phyloP scores from a whole-genome alignment of 306 rosid species.

The Acmispon strigosus region DNA sequence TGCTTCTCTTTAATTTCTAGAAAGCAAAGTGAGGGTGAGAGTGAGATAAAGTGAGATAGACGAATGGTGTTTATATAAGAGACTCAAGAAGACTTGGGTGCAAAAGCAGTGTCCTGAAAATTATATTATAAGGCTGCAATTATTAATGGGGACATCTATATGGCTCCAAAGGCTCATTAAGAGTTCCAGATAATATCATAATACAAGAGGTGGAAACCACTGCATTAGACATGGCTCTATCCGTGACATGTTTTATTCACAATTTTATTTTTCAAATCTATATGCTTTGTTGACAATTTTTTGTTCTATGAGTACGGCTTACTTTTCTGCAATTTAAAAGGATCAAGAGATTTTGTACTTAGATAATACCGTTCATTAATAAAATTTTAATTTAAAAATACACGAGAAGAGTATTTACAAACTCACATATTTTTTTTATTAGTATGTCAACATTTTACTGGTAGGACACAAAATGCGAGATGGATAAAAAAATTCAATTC shows the following conservation, averaged over 20 bases:
- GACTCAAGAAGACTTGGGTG: background rate
- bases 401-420: too few species aligned
- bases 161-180: conserved; percentile 6
- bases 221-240: background rate
- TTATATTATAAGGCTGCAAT: background rate
- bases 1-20: background rate
- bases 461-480: too few species aligned
- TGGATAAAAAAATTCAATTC: too few species aligned
- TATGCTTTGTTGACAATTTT: background rate
- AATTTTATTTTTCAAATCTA: background rate
- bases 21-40: background rate
- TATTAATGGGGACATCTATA: conserved; percentile 14
- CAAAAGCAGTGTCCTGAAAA: background rate
- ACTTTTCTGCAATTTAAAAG: background rate
- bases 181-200: conserved; percentile 13
- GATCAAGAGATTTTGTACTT: too few species aligned
- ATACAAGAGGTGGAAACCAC: background rate
- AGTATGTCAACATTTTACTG: too few species aligned
- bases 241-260: background rate
- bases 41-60: conserved; percentile 12
- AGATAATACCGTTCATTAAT: too few species aligned
- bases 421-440: too few species aligned
- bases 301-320: too few species aligned
- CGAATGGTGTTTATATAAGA: conserved; percentile 21
- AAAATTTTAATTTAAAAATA: too few species aligned